Evolutionary conservation across 176 grass and related monocot species (phyloP).

Genomic region (Triticum monococcum): DNA sequence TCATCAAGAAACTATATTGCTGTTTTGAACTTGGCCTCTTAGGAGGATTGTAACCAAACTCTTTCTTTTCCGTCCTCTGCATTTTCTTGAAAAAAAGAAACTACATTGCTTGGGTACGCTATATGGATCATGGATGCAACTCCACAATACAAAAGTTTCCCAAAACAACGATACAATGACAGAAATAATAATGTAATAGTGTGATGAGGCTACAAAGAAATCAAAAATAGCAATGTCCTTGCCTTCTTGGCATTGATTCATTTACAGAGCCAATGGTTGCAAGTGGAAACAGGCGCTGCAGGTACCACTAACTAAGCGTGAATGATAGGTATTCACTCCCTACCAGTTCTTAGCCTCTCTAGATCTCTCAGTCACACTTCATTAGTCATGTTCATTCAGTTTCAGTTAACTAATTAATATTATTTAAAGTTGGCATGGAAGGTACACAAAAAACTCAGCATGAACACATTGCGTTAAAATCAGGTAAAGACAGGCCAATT

Average conservation of each 20-base stretch:
- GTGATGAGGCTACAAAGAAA: not conserved
- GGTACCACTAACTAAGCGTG: not conserved
- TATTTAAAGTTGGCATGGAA: not conserved
- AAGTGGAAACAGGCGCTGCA: not conserved
- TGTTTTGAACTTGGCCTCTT: too few relatives aligned
- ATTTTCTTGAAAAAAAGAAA: not conserved
- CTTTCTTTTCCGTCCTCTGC: too few relatives aligned
- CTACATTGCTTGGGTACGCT: not conserved
- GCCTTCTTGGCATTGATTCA: not conserved
- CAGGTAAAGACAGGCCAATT: constrained; percentile 2
- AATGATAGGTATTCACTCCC: not conserved
- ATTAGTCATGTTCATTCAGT: not conserved
- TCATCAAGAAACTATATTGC: not conserved
- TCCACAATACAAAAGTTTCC: not conserved
- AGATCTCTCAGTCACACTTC: not conserved
- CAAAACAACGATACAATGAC: not conserved
- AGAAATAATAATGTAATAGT: not conserved
- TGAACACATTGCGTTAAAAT: constrained; percentile 21
- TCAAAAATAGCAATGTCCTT: not conserved
- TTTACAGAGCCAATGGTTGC: not conserved
- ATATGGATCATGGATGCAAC: not conserved
- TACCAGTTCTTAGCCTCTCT: not conserved
- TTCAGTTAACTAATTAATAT: not conserved
- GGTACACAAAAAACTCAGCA: not conserved
- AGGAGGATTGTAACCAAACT: too few relatives aligned